Base-by-base conservation (phyloP, 805 yeast genomes). In the Lipomyces spencermartinsiae region DNA sequence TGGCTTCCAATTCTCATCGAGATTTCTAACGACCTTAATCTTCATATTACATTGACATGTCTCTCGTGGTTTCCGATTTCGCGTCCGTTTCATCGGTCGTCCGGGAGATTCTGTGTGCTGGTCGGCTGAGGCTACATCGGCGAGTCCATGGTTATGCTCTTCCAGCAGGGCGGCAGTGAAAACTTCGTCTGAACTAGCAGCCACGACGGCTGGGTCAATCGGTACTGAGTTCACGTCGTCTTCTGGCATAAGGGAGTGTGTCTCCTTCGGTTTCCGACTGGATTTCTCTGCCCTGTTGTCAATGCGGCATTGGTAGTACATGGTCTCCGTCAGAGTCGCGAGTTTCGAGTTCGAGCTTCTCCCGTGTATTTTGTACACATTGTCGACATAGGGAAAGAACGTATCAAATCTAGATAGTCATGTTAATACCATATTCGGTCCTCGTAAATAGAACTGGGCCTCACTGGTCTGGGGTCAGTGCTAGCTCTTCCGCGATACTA, bases 281-380 rank as follows among this genome's bases (percentile, higher is more conserved):
- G 62, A 34, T 25, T 61, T 59, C 8, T 62, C 59, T 16, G 68
- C 55, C 19, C 56, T 60, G 35, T 25, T 33, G 37, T 63, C 68
- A n/a, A 67, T 67, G n/a, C 70, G 62, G 58, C 70, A 67, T 29
- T 64, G 70, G 31, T 29, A 67, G 57, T 67, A 67, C 59, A 58
- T 64, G 12, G 70, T 67, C 61, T 58, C 63, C 10, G 63, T 67
- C 22, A 60, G 58, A 34, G 46, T 56, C 46, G 65, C 60, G n/a
- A 64, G 63, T 46, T 67, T 67, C 51, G 70, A 67, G 35, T 64
- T 67, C 39, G 68, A 58, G 61, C 70, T 67, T 19, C 68, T 57
- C 8, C 70, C 70, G 60, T 67, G 66, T 33, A 67, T 67, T 37
- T 67, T 67, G 57, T 67, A 67, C 10, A 67, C 70, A 34, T 67